A percentile compares a stretch with the other conserved stretches of the same genome.
These are phyloP conservation scores for Coelastrella sp. DNA, from an alignment of 139 green algal genomes.

Conservation along the genomic window DNA sequence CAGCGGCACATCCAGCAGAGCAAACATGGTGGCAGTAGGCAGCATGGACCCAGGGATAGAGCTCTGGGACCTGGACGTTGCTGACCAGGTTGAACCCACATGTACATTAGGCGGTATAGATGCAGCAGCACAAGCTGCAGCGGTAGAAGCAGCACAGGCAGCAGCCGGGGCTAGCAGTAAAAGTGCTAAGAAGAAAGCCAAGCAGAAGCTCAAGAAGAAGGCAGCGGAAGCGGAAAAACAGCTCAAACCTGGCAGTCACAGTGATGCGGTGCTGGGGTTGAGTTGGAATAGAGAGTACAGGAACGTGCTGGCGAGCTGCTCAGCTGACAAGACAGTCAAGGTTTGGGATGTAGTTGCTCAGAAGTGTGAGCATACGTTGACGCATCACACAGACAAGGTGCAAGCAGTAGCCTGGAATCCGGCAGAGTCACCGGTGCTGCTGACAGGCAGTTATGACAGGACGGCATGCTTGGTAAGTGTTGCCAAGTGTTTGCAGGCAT, in stretches of 20 bases:
- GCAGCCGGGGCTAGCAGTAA: constrained; percentile 4
- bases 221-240: not conserved
- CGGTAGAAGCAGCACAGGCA: constrained; percentile 37
- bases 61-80: constrained; percentile 95
- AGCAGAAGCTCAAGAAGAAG: constrained; percentile 76
- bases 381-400: constrained; percentile 94
- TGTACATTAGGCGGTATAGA: constrained; percentile 83
- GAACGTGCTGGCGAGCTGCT: constrained; percentile 93
- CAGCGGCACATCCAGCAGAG: constrained; percentile 14
- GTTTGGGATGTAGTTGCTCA: constrained; percentile 73
- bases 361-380: constrained; percentile 85
- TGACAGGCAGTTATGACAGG: constrained; percentile 92
- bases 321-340: constrained; percentile 92
- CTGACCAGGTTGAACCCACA: constrained; percentile 91
- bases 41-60: constrained; percentile 96
- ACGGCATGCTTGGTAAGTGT: constrained; percentile 78
- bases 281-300: constrained; percentile 91
- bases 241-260: constrained; percentile 89
- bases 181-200: constrained; percentile 57
- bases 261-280: constrained; percentile 91
- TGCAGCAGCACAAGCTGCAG: constrained; percentile 35
- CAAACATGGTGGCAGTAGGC: constrained; percentile 91
- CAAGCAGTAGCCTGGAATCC: constrained; percentile 97
- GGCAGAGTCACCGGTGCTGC: constrained; percentile 85
- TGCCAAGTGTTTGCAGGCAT: no score